phyloP scores from a whole-genome alignment of 805 yeast species.

The Starmerella stellata region DNA sequence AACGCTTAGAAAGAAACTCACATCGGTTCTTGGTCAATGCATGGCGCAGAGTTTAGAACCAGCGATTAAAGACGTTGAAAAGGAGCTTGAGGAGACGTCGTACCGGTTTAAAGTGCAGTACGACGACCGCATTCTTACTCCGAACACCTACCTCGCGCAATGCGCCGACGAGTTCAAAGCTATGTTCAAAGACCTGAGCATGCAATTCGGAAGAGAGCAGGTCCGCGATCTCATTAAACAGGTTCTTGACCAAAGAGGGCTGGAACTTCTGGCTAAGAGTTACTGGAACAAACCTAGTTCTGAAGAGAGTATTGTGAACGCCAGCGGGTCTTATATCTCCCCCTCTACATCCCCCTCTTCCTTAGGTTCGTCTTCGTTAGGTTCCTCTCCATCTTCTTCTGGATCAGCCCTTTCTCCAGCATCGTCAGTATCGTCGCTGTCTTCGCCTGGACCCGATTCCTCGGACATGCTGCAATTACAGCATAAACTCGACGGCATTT shows the following conservation, averaged over 20 bases:
- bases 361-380: background rate
- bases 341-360: background rate
- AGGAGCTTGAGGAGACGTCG: slow-evolving; percentile 81
- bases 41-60: slow-evolving; percentile 83
- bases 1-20: slow-evolving; percentile 56
- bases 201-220: slow-evolving; percentile 65
- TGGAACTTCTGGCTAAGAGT: slow-evolving; percentile 71
- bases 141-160: slow-evolving; percentile 83
- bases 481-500: slow-evolving; percentile 63
- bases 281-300: slow-evolving; percentile 67
- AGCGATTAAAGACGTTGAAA: slow-evolving; percentile 66
- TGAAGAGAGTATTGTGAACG: background rate
- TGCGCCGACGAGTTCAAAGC: slow-evolving; percentile 74
- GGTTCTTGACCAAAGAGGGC: slow-evolving; percentile 73
- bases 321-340: background rate
- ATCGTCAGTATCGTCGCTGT: background rate
- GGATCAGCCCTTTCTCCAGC: background rate
- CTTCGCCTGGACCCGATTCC: slow-evolving; percentile 25
- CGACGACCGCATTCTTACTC: slow-evolving; percentile 83
- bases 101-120: slow-evolving; percentile 91
- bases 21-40: slow-evolving; percentile 70
- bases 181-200: slow-evolving; percentile 71
- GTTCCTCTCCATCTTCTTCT: background rate
- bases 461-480: slow-evolving; percentile 74
- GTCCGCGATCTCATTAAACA: slow-evolving; percentile 59